Percentiles rank a stretch among this genome's conserved stretches.
Evolutionary conservation across 1,284 basidiomycete species (phyloP).

Genomic region (Ganoderma resinaceum): DNA sequence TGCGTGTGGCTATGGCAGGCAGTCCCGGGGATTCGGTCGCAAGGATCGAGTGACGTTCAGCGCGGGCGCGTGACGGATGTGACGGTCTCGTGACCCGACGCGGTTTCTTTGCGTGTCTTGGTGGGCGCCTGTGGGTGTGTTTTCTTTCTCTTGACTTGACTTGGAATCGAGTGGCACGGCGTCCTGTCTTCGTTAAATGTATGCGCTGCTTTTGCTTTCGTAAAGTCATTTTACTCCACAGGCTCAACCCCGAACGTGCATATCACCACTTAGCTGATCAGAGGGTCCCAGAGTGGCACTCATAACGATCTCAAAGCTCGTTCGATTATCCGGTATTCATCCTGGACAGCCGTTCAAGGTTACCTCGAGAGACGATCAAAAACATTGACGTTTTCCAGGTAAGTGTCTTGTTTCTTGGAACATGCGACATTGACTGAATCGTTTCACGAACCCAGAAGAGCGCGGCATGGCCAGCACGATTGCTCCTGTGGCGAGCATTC

Average conservation of each 20-base stretch:
- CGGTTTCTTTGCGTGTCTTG: conserved; percentile 24
- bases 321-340: neutral
- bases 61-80: conserved; percentile 16
- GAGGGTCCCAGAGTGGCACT: neutral
- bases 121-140: conserved; percentile 12
- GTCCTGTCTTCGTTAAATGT: conserved; percentile 13
- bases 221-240: conserved; percentile 11
- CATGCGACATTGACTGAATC: neutral
- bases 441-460: neutral
- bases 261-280: conserved; percentile 7
- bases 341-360: neutral
- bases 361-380: neutral
- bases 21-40: no score
- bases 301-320: neutral
- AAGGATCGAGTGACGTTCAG: neutral
- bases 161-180: conserved; percentile 19
- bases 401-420: neutral
- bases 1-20: neutral
- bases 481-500: conserved; percentile 62
- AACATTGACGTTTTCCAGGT: neutral
- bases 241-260: neutral
- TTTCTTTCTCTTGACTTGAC: conserved; percentile 8
- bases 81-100: conserved; percentile 27
- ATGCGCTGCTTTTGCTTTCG: conserved; percentile 23
- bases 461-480: conserved; percentile 48